phyloP scores from a whole-genome alignment of 2,329 filamentous ascomycete species.

The Sarocladiaceae sp. region DNA sequence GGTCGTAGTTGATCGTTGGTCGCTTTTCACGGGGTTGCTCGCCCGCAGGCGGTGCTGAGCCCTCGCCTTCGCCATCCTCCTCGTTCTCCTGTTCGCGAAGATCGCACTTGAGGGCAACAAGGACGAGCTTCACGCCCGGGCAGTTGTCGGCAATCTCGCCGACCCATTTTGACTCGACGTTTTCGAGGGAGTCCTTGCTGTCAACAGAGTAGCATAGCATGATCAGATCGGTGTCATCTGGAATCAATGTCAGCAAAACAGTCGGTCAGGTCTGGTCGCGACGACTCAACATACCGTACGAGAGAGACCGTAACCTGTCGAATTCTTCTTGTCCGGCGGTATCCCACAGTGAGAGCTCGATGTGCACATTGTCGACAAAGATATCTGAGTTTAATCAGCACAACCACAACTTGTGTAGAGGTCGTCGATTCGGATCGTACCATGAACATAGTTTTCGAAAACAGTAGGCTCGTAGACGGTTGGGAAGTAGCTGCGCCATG shows the following conservation, averaged over 20 bases:
- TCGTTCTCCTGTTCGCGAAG: slow-evolving; percentile 73
- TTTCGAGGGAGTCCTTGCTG: slow-evolving; percentile 92
- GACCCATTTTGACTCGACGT: slow-evolving; percentile 98
- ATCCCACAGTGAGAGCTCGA: slow-evolving; percentile 97
- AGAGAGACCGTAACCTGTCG: slow-evolving; percentile 89
- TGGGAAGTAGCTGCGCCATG: slow-evolving; percentile 73
- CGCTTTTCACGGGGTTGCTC: slow-evolving; percentile 52
- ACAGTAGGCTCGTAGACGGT: slow-evolving; percentile 98
- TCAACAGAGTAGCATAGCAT: slow-evolving; percentile 99
- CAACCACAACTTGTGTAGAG: no score
- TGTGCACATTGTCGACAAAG: slow-evolving; percentile 95
- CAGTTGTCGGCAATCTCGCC: slow-evolving; percentile 98
- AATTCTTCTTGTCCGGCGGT: slow-evolving; percentile 99
- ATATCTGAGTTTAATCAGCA: slow-evolving; percentile 85
- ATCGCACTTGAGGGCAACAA: slow-evolving; percentile 96
- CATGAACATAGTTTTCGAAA: slow-evolving; percentile 98
- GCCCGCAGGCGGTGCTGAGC: slow-evolving; percentile 25
- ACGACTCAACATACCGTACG: slow-evolving; percentile 62
- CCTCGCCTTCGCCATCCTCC: slow-evolving; percentile 59
- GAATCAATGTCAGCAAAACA: background rate
- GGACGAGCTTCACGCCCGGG: slow-evolving; percentile 87
- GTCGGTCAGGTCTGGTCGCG: background rate
- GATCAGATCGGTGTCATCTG: slow-evolving; percentile 90
- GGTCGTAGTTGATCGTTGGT: slow-evolving; percentile 82
- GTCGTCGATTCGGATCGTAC: slow-evolving; percentile 43